Base-by-base conservation (phyloP, 192 early-diverging fungal genomes). In the Helicostylum pulchrum region DNA sequence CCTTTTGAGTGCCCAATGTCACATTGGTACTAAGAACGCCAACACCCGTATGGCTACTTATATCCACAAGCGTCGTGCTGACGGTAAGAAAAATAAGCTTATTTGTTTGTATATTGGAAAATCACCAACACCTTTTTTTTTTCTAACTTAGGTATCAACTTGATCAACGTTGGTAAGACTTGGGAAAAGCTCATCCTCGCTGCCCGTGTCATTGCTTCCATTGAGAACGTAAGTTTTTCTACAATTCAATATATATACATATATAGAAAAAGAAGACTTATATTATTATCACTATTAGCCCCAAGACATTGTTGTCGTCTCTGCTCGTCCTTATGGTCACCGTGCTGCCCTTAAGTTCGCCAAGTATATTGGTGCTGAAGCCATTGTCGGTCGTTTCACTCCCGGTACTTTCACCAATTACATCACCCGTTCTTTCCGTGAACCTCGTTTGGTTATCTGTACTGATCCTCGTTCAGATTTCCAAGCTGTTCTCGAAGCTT, bases 371-470 rank as follows among this genome's bases (percentile, higher is more conserved):
- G 95, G 95, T 71, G 93, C 95, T 67, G 93, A 97, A 85, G 95
- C 96, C 76, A 94, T 99, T 66, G 96, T 95, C 57, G 98, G 98
- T 80, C 92, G 96, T 80, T 99, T 99, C 92, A 99, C 97, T 73
- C 97, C 97, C 68, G 97, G 97, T 89, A 98, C 95, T 84, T 98
- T 99, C 86, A 99, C 97, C 79, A 99, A 99, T 88, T 99, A 99
- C 89, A 99, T 97, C 82, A 99, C 97, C 75, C 91, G 93, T 72
- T 87, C 94, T 68, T 99, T 98, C 93, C 91, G 94, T 86, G 97
- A 99, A 84, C 97, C 97, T 68, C 92, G 97, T 66, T 84, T 99
- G 73, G 92, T 99, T 71, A 87, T 99, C 68, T 91, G 94, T 64
- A 93, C 96, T 64, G 97, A 99, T 87, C 96, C 97, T 68, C 92